Base-by-base conservation (phyloP, 352 stramenopile genomes). In the Phytophthora pistaciae region DNA sequence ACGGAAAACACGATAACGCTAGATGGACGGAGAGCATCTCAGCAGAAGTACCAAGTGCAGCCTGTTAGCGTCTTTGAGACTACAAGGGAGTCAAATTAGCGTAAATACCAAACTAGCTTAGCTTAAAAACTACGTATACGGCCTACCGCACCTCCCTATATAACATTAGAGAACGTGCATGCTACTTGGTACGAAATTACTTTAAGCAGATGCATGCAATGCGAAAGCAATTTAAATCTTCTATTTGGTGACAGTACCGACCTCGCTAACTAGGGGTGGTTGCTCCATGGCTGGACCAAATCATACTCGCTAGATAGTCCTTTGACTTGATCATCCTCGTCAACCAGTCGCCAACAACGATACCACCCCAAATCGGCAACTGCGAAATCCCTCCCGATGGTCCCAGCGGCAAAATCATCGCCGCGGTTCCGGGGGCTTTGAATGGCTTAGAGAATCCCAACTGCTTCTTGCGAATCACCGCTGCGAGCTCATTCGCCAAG, bases 341-440 rank as follows among this genome's bases (percentile, higher is more conserved):
- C 5, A 85, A 61, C 56, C 56, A 67, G 42, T 82, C 64, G 1
- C 75, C 78, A 8, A 82, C 33, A 5, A 85, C 75, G 14, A 75
- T 42, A 42, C 75, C 75, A 18, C 74, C 64, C 23, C 69, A 72
- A 9, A 80, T 3, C 1, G 75, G 78, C 6, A 85, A 58, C 50
- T 85, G 76, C 5, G 53, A 62, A 20, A 84, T 70, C 8, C 78
- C 76, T n/a, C 74, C 78, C 13, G 60, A 68, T 4, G 72, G 73
- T 1, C 78, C 78, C 5, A 85, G 56, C 0, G 78, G 76, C 25
- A 86, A 60, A 23, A 84, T 23, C 59, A 84, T 80, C 11, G 40
- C 59, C 23, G 77, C 66, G 0, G 66, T 68, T 20, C 31, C 38
- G 4, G 70, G 61, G 14, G 69, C 56, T 18, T 68, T 66, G 25